Evolutionary conservation across 1,139 yeast genomes (phyloP), one percentile per base, ranked within the genome.

Genomic region (Kodamaea arcana): DNA sequence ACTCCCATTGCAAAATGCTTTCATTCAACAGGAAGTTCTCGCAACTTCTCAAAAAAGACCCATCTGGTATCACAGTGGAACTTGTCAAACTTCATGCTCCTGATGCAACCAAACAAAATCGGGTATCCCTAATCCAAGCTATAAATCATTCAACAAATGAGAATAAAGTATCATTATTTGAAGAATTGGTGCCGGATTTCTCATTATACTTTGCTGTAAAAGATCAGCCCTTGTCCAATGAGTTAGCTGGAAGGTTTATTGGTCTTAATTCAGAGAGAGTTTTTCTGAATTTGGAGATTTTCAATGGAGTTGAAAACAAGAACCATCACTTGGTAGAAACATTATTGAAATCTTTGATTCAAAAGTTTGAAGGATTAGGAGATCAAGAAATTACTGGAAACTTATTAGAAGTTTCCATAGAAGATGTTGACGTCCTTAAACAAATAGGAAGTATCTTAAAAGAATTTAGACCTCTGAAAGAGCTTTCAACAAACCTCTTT

Each of bases 191-290:
- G 14, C 65, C 63, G 10, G 54, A 54, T 43, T 68, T 65, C 37
- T 60, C 71, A 7, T 36, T 60, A 11, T 68, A 60, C 44, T 59
- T 54, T 44, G 45, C 57, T 17, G 40, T 56, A 7, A 54, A 54
- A 18, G 24, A 41, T 6, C 45, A 52, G 46, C 21, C 23, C 9
- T 29, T 40, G 11, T 24, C 41, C 29, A 31, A 32, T 15, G 42
- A 42, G 27, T 16, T 44, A 30, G 24, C 48, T 34, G 28, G 45
- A 13, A 41, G 54, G 12, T 48, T 66, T 15, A 55, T 69, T 12
- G 42, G 46, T 10, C 44, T 52, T 21, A 69, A 69, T 39, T 73
- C 74, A 0, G 74, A 72, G 14, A 47, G 75, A 37, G 74, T 64
- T 1, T 57, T 54, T 37, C 43, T 51, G 18, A 51, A 68, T 22